Base-by-base conservation (phyloP, 1,284 basidiomycete species). In the Abortiporus biennis region DNA sequence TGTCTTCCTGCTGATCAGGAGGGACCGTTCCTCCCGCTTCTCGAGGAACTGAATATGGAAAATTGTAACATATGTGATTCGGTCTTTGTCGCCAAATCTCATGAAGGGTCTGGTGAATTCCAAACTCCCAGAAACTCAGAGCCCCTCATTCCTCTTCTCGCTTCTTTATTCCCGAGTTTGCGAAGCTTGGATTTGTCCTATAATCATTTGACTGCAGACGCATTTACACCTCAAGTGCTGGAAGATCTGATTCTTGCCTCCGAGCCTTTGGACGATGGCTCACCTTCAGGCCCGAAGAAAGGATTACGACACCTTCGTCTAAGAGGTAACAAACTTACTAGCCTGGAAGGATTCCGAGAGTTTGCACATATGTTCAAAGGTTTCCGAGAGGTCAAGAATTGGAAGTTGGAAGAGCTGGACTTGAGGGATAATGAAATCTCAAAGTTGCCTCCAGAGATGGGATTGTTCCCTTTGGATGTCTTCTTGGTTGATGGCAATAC, bases 401-500 rank as follows among this genome's bases (percentile, higher is more conserved):
- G 84, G 84, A 78, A 75, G 52, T 65, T 89, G 36, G 85, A 89
- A 53, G 86, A 90, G 56, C 59, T 90, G 31, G 87, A 90, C 60
- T 48, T 89, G 52, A 63, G 86, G 47, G 85, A 90, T 53, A 90
- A 90, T 49, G 81, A 85, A 54, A 76, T 90, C 41, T 68, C 69
- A 6, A 78, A 72, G 59, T 59, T 90, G 25, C 78, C 77, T 0
- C 62, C 81, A 3, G 78, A 81, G 54, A 57, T 89, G 40, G 87
- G 87, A 11, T 54, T 87, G 47, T 55, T 90, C 36, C 80, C 86
- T 17, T 59, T 90, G 51, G 85, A 89, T 41, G 78, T 86, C 9
- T 78, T 90, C 44, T 61, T 87, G 51, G 87, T 90, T 25, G 87
- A 90, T 54, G 86, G 86, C n/a, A 90, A 90, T 61, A 63, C 71